A percentile compares a stretch with the other conserved stretches of the same genome.
phyloP scores from a whole-genome alignment of 768 basidiomycete genomes.

The Inosperma sp. region DNA sequence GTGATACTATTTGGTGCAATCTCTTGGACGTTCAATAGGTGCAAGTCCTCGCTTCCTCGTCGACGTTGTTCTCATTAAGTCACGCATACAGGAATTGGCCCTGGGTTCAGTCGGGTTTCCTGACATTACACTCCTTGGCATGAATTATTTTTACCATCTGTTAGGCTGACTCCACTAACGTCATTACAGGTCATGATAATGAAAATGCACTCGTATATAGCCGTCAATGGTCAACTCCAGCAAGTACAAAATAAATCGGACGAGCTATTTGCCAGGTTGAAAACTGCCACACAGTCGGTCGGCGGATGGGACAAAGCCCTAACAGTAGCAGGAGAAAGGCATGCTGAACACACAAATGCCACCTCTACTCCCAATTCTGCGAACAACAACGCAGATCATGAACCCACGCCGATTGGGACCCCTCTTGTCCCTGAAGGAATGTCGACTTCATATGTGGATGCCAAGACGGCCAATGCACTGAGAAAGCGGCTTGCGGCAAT shows the following conservation, averaged over 20 bases:
- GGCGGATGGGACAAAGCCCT: conserved; percentile 71
- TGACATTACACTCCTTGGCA: conserved; percentile 82
- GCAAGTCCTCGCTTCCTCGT: too few relatives aligned
- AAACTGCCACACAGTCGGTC: conserved; percentile 40
- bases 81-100: conserved; percentile 84
- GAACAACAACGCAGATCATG: conserved; percentile 24
- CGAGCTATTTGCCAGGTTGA: conserved; percentile 40
- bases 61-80: too few relatives aligned
- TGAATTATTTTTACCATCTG: conserved; percentile 21
- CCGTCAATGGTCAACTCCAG: conserved; percentile 81
- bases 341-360: conserved; percentile 33
- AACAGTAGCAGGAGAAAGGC: conserved; percentile 42
- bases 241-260: conserved; percentile 44
- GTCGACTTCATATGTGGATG: conserved; percentile 52
- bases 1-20: conserved; percentile 67
- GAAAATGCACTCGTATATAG: conserved; percentile 95
- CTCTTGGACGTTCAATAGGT: conserved; percentile 89
- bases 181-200: conserved; percentile 69
- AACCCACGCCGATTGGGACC: conserved; percentile 37
- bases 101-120: conserved; percentile 93
- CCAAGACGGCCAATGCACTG: conserved; percentile 46
- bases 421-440: conserved; percentile 42
- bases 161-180: neutral
- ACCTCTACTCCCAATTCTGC: conserved; percentile 10
- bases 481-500: conserved; percentile 53